Evolutionary conservation across 2,329 filamentous ascomycete species (phyloP).

Genomic region (Clarireedia sp.): DNA sequence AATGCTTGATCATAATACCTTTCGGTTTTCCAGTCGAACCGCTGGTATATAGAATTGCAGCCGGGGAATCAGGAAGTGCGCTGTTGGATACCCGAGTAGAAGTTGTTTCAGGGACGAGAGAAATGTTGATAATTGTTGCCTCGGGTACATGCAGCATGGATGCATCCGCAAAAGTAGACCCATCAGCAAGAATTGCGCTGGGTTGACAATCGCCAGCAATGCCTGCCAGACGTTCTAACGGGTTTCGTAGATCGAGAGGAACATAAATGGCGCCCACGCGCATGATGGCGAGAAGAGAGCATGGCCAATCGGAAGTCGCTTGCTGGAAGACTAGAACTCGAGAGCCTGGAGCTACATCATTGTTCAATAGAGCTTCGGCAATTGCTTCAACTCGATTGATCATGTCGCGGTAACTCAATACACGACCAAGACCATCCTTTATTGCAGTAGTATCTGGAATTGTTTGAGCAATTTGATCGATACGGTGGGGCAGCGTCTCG

Average conservation of each 20-base stretch:
- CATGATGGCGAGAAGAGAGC: slow-evolving; percentile 30
- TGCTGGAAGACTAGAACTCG: slow-evolving; percentile 11
- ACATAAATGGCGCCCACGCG: slow-evolving; percentile 29
- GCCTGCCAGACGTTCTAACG: slow-evolving; percentile 20
- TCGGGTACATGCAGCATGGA: not conserved
- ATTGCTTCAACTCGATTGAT: not conserved
- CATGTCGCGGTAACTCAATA: not conserved
- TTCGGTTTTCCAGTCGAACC: slow-evolving; percentile 38
- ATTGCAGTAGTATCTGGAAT: not conserved
- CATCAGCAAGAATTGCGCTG: slow-evolving; percentile 26
- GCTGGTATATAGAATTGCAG: slow-evolving; percentile 61
- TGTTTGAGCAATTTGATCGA: not conserved
- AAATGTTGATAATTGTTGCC: not conserved
- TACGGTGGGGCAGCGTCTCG: not conserved
- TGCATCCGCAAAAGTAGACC: slow-evolving; percentile 15
- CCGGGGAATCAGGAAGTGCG: not conserved
- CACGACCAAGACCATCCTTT: not conserved
- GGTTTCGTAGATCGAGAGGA: slow-evolving; percentile 28
- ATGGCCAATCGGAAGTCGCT: slow-evolving; percentile 22
- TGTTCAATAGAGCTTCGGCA: not conserved
- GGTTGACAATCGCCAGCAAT: slow-evolving; percentile 28
- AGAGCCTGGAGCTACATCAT: not conserved
- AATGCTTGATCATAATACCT: slow-evolving; percentile 31
- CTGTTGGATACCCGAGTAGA: not conserved
- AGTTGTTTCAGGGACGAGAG: not conserved